Evolutionary conservation across 805 yeast genomes (phyloP), one percentile per base, ranked within the genome.

Genomic region (Alloascoidea africana): DNA sequence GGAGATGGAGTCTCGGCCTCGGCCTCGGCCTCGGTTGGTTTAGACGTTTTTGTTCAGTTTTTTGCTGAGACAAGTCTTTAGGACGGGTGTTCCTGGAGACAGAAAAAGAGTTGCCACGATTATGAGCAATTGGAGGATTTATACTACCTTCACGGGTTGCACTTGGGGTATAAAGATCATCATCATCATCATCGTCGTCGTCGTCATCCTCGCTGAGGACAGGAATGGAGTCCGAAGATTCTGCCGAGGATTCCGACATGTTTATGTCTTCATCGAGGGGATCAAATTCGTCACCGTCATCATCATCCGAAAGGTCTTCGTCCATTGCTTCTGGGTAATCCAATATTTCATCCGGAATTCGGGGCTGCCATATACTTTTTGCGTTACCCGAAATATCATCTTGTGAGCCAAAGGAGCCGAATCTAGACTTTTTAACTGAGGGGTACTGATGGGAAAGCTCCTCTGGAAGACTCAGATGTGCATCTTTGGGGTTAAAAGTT

Each of bases 401-500:
- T n/a, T n/a, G n/a, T n/a, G n/a, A n/a, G n/a, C n/a, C n/a, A n/a
- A n/a, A n/a, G n/a, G n/a, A n/a, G n/a, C n/a, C n/a, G n/a, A n/a
- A n/a, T n/a, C n/a, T n/a, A n/a, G n/a, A n/a, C n/a, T n/a, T n/a
- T n/a, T n/a, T n/a, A n/a, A n/a, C n/a, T n/a, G n/a, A n/a, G n/a
- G n/a, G n/a, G n/a, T 23, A 23, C 30, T 23, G 30, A 8, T 8
- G 30, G 13, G n/a, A 8, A 8, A 23, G n/a, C 8, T 34, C 36
- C 14, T 34, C 36, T 16, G 17, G 16, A 17, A 34, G 18, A n/a
- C 11, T 34, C n/a, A 34, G 18, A 18, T 34, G 36, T 13, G 36
- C 36, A 34, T 34, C 36, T 14, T 34, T 34, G n/a, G 36, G 36
- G 18, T 30, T 34, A 17, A 34, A 34, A 18, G 36, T 34, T 16